These are phyloP conservation scores for Metrosideros polymorpha DNA, from an alignment of 441 rosid genomes.

Conservation along the genomic window DNA sequence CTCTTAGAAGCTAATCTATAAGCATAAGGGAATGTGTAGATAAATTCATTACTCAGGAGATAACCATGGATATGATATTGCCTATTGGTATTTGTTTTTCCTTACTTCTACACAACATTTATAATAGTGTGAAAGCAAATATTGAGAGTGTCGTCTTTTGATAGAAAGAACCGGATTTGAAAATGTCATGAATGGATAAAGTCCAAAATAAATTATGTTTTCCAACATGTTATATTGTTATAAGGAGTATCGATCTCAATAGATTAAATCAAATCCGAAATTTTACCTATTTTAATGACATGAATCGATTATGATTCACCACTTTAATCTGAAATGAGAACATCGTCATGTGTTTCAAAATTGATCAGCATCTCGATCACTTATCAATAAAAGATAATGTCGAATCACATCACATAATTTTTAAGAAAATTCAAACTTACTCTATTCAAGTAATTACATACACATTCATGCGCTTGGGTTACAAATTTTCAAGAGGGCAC, in stretches of 20 bases:
- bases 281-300: fast-evolving
- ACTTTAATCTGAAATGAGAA: background rate
- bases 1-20: background rate
- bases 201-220: background rate
- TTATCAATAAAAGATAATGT: background rate
- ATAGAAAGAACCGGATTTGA: background rate
- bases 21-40: background rate
- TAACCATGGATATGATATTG: background rate
- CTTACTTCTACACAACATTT: background rate
- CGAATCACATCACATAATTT: too few relatives aligned
- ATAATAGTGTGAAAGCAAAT: too few relatives aligned
- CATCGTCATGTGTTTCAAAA: background rate
- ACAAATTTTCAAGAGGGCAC: background rate
- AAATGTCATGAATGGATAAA: background rate
- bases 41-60: background rate
- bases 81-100: fast-evolving
- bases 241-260: fast-evolving
- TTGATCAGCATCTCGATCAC: background rate
- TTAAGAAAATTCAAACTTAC: background rate
- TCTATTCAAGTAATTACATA: too few relatives aligned
- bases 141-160: background rate
- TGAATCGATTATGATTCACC: background rate
- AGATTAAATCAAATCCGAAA: background rate
- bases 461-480: too few relatives aligned
- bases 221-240: fast-evolving